Conservation (phyloP, 495 filamentous ascomycete species). For the Pyrenopolyporus hunteri region DNA sequence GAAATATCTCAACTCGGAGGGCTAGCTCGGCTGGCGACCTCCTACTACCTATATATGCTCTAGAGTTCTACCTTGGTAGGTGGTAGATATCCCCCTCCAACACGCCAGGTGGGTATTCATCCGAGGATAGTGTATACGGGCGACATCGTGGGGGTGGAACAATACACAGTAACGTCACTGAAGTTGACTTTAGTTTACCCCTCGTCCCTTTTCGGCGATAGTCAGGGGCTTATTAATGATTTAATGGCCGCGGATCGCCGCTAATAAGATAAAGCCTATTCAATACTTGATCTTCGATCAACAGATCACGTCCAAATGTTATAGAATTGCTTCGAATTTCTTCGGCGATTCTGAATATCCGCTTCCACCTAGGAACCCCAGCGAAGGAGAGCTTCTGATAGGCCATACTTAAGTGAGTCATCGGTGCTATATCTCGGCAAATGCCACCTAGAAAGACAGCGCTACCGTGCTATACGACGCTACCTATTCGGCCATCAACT, state of each 20-base stretch:
- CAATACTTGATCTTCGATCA: background rate
- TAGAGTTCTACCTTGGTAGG: background rate
- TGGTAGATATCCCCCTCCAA: conserved; percentile 7
- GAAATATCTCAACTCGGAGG: no score
- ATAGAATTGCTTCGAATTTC: no score
- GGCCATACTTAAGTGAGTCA: background rate
- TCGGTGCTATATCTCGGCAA: conserved; percentile 19
- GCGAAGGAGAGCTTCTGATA: background rate
- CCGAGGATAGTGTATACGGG: conserved; percentile 23
- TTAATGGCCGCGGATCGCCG: background rate
- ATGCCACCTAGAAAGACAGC: background rate
- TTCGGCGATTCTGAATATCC: background rate
- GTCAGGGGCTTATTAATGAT: conserved; percentile 10
- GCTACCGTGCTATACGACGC: no score
- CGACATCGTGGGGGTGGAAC: conserved; percentile 26
- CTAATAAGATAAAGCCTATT: background rate
- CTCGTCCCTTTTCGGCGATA: conserved; percentile 26
- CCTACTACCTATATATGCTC: background rate
- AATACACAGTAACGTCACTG: conserved; percentile 8
- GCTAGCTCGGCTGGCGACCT: no score
- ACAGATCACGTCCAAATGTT: no score
- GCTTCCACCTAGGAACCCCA: background rate
- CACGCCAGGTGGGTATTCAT: conserved; percentile 28
- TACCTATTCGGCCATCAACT: background rate
- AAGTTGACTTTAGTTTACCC: conserved; percentile 6